Conservation (phyloP, 345 rosid genomes). For the Rubroshorea leprosula region DNA sequence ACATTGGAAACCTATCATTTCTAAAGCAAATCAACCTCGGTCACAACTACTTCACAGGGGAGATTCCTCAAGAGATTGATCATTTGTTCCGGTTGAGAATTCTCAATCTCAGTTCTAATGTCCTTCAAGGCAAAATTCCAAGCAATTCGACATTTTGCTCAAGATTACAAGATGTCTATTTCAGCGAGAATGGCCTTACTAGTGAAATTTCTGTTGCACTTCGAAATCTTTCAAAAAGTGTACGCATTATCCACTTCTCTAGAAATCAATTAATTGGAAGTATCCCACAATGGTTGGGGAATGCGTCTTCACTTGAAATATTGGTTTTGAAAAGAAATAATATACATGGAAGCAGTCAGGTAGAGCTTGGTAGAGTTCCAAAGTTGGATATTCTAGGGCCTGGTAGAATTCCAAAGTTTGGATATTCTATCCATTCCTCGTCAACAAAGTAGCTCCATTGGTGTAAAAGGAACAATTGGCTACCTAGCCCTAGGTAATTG, state of each 20-base stretch:
- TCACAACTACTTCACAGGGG: background rate
- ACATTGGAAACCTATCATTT: too few species aligned
- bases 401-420: too few species aligned
- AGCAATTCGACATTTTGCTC: background rate
- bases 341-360: background rate
- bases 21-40: too few species aligned
- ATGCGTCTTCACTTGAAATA: background rate
- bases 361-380: background rate
- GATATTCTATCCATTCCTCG: too few species aligned
- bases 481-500: too few species aligned
- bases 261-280: background rate
- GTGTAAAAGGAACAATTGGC: too few species aligned
- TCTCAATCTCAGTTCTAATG: background rate
- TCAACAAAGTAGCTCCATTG: too few species aligned
- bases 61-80: too few species aligned
- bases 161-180: background rate
- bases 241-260: background rate
- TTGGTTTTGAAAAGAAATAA: background rate
- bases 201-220: background rate
- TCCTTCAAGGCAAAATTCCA: background rate
- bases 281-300: background rate
- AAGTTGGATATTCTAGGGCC: background rate
- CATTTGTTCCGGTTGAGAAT: background rate
- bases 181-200: background rate
- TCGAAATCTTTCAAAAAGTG: background rate